Evolutionary conservation across 192 early-diverging fungal genomes (phyloP), one percentile per base, ranked within the genome.

Genomic region (Umbelopsis sp.): DNA sequence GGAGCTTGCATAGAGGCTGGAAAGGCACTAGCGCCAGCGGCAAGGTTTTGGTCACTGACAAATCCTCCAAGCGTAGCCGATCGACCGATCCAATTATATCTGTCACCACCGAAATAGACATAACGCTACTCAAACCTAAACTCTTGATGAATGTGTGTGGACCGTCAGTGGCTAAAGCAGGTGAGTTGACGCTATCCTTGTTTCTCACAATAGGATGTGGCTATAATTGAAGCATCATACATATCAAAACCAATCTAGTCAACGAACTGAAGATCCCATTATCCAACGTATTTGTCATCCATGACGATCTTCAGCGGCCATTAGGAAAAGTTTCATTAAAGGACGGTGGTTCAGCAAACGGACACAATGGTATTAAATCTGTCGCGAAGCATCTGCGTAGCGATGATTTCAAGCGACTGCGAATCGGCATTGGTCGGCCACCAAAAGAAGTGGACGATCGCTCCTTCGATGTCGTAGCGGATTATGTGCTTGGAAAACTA

Each of bases 291-390:
- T 77, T 89, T 49, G 80, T 93, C 1, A 73, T 92, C 4, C 92
- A 93, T 72, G 92, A 93, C 58, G 92, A 93, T 71, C 73, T 93
- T 74, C 82, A 92, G 52, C 82, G 89, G 16, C 81, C 83, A n/a
- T 64, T 91, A 9, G 90, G 88, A 15, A 85, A 84, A 65, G 44
- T 91, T 1, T 83, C 86, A 9, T 66, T 86, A 27, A 93, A 93
- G 64, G 48, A 33, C 2, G 74, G 74, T 6, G 92, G 92, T 1
- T 89, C 87, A 50, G 86, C 89, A 16, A 88, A 85, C 50, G 92
- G 92, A 13, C 92, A 93, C 49, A 93, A 93, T 66, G 92, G 92
- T 0, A 74, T 92, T 55, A 88, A 88, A 64, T 93, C 92, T 0
- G 82, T 88, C 2, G 85, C 84, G 21, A 78, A 86, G 16, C 37